Base-by-base conservation (phyloP, 2,329 filamentous ascomycete genomes). In the Aureobasidium sp. region DNA sequence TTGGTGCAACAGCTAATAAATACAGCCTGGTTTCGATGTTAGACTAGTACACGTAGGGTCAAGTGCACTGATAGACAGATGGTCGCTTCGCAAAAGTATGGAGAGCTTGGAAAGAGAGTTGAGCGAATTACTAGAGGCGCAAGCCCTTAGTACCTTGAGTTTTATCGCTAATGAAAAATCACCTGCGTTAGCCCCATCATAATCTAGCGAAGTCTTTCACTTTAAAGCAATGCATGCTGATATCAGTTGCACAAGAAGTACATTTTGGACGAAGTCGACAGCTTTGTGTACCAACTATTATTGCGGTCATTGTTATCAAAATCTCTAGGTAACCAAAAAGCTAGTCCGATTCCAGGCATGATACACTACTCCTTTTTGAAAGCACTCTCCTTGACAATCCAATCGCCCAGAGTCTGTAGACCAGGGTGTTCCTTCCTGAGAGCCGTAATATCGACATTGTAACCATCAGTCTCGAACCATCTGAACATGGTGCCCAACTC, bases 391-490 rank as follows among this genome's bases (percentile, higher is more conserved):
- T 61, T 63, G 62, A 62, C 59, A 34, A 65, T 51, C 47, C 59
- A 65, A 36, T 65, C 62, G 5, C 55, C 55, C 48, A 65, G 14
- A 1, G 49, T 62, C 61, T 60, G 39, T 59, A 65, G 25, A 5
- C 59, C 64, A 14, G 77, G 76, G 68, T 82, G 73, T 63, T 75
- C 69, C 63, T 71, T 71, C 69, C 69, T 77, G 66, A 79, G 62
- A 58, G 68, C 72, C 27, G 63, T 39, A 58, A 83, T 73, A 68
- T 83, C 76, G 5, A 74, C 78, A 8, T 71, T 72, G 66, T 77
- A 83, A 0, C 79, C 80, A 27, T 76, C 73, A 8, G 75, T 71
- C 50, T 70, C 70, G 62, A 82, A 82, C 80, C 81, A 83, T n/a
- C 72, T 62, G 37, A 71, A 68, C 71, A 72, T 72, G 14, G 65